Evolutionary conservation across 2,329 filamentous ascomycete genomes (phyloP).

Genomic region (Zymoseptoria brevis): DNA sequence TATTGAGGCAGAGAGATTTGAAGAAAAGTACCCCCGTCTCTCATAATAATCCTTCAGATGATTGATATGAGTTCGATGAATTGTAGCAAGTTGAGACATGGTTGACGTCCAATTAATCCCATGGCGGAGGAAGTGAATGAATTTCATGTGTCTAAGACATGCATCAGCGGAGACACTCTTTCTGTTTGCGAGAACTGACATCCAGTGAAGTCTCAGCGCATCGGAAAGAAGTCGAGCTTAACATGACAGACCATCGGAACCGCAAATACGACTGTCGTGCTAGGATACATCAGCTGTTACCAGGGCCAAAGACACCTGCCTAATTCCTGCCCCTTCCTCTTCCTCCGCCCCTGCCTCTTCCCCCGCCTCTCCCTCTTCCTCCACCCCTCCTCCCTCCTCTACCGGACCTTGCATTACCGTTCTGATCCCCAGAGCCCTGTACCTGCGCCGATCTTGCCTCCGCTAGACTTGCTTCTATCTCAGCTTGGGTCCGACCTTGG

Average conservation of each 20-base stretch:
- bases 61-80: neutral
- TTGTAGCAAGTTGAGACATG: neutral
- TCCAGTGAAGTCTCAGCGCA: no score
- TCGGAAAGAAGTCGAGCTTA: no score
- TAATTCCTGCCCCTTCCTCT: neutral
- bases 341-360: neutral
- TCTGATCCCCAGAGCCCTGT: neutral
- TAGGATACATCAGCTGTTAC: neutral
- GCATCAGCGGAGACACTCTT: neutral
- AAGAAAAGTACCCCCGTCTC: no score
- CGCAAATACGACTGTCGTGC: neutral
- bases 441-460: neutral
- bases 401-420: neutral
- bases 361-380: neutral
- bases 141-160: neutral
- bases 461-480: neutral
- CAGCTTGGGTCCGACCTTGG: neutral
- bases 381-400: neutral
- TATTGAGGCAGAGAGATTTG: no score
- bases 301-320: neutral
- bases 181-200: no score
- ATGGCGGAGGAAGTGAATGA: neutral
- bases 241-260: no score
- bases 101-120: neutral
- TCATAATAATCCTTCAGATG: no score